A percentile compares a stretch with the other conserved stretches of the same genome.
These are phyloP conservation scores for Saksenaea vasiformis DNA, from an alignment of 371 early-diverging fungal species.

Conservation along the genomic window DNA sequence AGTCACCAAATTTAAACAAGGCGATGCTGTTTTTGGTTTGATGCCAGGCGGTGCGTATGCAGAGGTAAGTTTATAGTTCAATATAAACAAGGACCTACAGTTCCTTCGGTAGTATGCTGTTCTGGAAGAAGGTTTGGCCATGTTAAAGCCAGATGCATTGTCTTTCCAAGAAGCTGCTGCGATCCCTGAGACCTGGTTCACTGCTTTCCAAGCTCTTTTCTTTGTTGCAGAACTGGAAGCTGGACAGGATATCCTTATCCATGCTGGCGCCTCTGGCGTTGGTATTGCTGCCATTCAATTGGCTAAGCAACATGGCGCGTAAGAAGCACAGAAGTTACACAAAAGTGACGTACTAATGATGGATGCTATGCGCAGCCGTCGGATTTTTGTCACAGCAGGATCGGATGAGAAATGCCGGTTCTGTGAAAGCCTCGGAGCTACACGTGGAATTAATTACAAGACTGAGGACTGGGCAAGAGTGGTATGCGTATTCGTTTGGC, in stretches of 20 bases:
- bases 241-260: slow-evolving; percentile 74
- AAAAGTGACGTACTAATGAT: neutral
- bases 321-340: slow-evolving; percentile 22
- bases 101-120: slow-evolving; percentile 53
- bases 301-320: slow-evolving; percentile 68
- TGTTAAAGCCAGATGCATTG: slow-evolving; percentile 58
- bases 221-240: slow-evolving; percentile 56
- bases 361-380: neutral
- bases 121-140: slow-evolving; percentile 60
- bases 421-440: slow-evolving; percentile 72
- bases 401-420: slow-evolving; percentile 66
- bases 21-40: slow-evolving; percentile 75
- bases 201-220: slow-evolving; percentile 78
- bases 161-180: slow-evolving; percentile 70
- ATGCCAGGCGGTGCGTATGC: slow-evolving; percentile 76
- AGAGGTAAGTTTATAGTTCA: slow-evolving; percentile 36
- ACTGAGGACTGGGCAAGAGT: slow-evolving; percentile 59
- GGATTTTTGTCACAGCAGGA: slow-evolving; percentile 73
- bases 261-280: slow-evolving; percentile 82
- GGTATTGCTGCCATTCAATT: slow-evolving; percentile 82
- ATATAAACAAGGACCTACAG: neutral
- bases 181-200: slow-evolving; percentile 78
- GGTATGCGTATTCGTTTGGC: slow-evolving; percentile 23
- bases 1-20: slow-evolving; percentile 55
- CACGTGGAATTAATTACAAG: slow-evolving; percentile 76